Conservation (phyloP, 352 stramenopile species). For the Globisporangium okanoganense region DNA sequence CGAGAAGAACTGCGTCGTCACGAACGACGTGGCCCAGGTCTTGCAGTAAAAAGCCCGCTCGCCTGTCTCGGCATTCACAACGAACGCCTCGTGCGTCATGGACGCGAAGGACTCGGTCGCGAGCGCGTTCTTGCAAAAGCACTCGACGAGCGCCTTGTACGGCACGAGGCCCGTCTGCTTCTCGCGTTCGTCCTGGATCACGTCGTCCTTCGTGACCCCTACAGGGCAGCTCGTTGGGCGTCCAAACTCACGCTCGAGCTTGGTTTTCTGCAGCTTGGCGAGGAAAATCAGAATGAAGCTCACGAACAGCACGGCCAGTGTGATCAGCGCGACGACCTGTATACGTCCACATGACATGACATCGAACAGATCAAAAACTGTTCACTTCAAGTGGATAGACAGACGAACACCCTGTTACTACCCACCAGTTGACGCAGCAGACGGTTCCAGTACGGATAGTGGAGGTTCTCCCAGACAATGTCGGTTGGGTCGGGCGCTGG, state of each 20-base stretch:
- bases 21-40: slow-evolving; percentile 63
- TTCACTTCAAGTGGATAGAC: neutral
- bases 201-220: slow-evolving; percentile 51
- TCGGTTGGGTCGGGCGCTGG: slow-evolving; percentile 75
- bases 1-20: slow-evolving; percentile 63
- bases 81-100: slow-evolving; percentile 61
- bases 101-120: slow-evolving; percentile 44
- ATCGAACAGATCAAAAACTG: neutral
- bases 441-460: slow-evolving; percentile 56
- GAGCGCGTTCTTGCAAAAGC: slow-evolving; percentile 69
- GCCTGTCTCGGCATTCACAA: slow-evolving; percentile 29
- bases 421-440: slow-evolving; percentile 56
- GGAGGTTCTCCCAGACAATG: slow-evolving; percentile 84
- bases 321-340: slow-evolving; percentile 64
- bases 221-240: slow-evolving; percentile 57
- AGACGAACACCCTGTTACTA: neutral
- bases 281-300: slow-evolving; percentile 78
- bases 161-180: slow-evolving; percentile 44
- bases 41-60: slow-evolving; percentile 50
- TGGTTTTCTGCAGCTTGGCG: slow-evolving; percentile 70
- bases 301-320: slow-evolving; percentile 57
- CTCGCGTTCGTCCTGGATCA: slow-evolving; percentile 65
- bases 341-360: neutral
- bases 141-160: slow-evolving; percentile 79
- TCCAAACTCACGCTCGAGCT: slow-evolving; percentile 66